Conservation (phyloP, 495 filamentous ascomycete genomes). For the Aspergillus bertholletiae region DNA sequence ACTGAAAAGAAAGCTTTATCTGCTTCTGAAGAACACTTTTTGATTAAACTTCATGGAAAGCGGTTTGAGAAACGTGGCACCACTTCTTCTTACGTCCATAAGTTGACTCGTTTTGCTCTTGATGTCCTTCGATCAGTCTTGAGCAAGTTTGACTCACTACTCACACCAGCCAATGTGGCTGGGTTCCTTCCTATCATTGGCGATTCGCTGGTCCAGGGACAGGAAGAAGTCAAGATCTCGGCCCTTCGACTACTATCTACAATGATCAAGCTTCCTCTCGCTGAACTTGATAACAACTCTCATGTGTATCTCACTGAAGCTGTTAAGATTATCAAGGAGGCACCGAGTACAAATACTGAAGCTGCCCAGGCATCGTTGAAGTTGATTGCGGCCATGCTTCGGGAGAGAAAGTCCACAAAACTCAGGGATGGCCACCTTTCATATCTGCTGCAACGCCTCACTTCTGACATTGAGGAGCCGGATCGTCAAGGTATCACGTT, state of each 20-base stretch:
- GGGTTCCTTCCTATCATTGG: conserved; percentile 87
- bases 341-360: conserved; percentile 73
- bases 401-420: conserved; percentile 68
- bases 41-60: conserved; percentile 72
- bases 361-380: conserved; percentile 83
- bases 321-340: conserved; percentile 73
- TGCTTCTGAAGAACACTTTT: conserved; percentile 63
- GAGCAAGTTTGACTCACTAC: conserved; percentile 74
- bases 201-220: conserved; percentile 72
- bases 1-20: conserved; percentile 44
- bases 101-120: conserved; percentile 79
- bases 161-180: conserved; percentile 71
- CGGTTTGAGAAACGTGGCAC: conserved; percentile 57
- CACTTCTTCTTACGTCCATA: conserved; percentile 74
- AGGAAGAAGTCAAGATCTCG: conserved; percentile 88
- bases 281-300: conserved; percentile 62
- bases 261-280: conserved; percentile 78
- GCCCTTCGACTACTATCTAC: conserved; percentile 78
- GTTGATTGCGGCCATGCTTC: conserved; percentile 76
- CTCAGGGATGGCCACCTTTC: conserved; percentile 80
- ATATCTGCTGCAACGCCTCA: conserved; percentile 76
- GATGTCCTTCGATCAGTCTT: conserved; percentile 79
- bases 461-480: conserved; percentile 88
- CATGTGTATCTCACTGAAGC: conserved; percentile 79
- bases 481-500: conserved; percentile 87